These are phyloP conservation scores for Marvania coccoides DNA, from an alignment of 139 green algal genomes.

Conservation along the genomic window DNA sequence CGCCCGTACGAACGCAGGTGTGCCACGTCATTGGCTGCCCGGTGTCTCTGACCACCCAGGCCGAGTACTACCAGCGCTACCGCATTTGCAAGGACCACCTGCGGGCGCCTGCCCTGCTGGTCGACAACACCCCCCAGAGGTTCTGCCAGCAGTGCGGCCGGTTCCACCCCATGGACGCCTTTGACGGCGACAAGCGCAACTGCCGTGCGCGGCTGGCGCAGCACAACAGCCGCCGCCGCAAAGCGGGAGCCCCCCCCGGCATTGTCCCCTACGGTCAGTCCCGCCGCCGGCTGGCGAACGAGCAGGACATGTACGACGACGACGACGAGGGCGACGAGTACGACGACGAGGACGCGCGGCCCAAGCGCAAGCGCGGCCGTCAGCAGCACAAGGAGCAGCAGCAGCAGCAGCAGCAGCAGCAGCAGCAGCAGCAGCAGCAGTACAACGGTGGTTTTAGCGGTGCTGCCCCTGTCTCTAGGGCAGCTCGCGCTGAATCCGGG, in stretches of 20 bases:
- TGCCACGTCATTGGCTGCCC: slow-evolving; percentile 33
- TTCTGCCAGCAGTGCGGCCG: slow-evolving; percentile 56
- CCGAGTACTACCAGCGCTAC: slow-evolving; percentile 65
- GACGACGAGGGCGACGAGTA: too few species aligned
- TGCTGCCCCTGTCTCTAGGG: too few species aligned
- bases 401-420: not conserved
- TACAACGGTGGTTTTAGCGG: too few species aligned
- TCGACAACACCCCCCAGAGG: slow-evolving; percentile 49
- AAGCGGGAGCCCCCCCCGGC: too few species aligned
- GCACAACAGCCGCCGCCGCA: slow-evolving; percentile 28
- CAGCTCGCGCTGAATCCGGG: too few species aligned
- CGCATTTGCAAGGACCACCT: slow-evolving; percentile 71
- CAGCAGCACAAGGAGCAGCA: not conserved
- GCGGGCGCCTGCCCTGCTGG: slow-evolving; percentile 39
- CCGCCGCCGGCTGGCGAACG: too few species aligned
- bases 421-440: not conserved
- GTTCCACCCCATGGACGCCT: slow-evolving; percentile 38
- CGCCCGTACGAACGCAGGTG: not conserved
- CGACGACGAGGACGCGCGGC: too few species aligned
- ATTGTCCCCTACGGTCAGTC: too few species aligned
- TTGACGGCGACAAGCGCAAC: slow-evolving; percentile 34
- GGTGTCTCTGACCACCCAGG: slow-evolving; percentile 16
- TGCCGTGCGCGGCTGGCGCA: slow-evolving; percentile 20
- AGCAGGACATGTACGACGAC: too few species aligned
- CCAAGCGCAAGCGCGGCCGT: too few species aligned